Conservation (phyloP, 140 eudicot genomes). For the Flaveria floridana region DNA sequence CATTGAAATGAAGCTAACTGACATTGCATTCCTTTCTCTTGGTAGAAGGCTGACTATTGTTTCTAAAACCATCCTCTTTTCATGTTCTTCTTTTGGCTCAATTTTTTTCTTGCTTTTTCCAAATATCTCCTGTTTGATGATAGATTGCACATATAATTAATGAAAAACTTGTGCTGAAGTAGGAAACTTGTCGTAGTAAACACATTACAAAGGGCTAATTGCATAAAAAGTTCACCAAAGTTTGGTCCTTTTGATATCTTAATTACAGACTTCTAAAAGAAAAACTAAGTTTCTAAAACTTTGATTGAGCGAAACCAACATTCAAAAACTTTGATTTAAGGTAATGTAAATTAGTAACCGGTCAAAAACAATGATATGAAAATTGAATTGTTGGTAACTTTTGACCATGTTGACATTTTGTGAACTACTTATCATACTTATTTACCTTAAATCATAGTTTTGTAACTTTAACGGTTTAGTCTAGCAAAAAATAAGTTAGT, state of each 20-base stretch:
- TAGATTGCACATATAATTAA: background rate
- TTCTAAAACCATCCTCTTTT: slow-evolving; percentile 79
- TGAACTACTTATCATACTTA: background rate
- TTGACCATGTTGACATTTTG: background rate
- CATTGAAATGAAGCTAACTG: slow-evolving; percentile 91
- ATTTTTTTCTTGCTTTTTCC: slow-evolving; percentile 63
- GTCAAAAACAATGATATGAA: background rate
- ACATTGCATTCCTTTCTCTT: slow-evolving; percentile 63
- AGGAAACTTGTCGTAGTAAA: background rate
- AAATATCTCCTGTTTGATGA: slow-evolving; percentile 62
- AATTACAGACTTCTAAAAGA: background rate
- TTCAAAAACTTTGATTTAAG: too few species aligned
- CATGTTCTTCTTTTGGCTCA: slow-evolving; percentile 74
- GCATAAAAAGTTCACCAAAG: background rate
- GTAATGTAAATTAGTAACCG: background rate
- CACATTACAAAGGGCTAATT: background rate
- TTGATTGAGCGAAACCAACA: background rate
- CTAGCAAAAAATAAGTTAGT: too few species aligned
- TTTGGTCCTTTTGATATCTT: background rate
- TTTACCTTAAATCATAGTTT: too few species aligned
- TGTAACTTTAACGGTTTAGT: too few species aligned
- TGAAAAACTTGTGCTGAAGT: background rate
- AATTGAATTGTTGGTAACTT: background rate
- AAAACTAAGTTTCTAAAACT: background rate
- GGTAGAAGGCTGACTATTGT: slow-evolving; percentile 92